These are phyloP conservation scores for Aspergillus unguis DNA, from an alignment of 2,329 filamentous ascomycete genomes.

Conservation along the genomic window DNA sequence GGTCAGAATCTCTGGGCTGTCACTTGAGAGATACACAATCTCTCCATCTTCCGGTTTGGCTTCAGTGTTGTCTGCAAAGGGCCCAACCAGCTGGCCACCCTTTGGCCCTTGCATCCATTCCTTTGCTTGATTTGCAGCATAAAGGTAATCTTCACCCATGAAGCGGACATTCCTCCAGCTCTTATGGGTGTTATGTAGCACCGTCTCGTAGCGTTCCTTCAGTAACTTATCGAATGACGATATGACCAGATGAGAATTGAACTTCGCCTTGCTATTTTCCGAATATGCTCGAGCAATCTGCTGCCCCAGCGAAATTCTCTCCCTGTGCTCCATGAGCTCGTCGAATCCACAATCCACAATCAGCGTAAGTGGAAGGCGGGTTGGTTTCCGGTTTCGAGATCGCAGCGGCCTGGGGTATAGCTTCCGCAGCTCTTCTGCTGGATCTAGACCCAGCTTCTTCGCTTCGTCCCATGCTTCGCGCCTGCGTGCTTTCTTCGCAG, in stretches of 20 bases:
- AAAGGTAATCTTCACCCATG: conserved; percentile 68
- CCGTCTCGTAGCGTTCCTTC: conserved; percentile 73
- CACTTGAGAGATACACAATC: conserved; percentile 85
- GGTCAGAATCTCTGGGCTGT: conserved; percentile 80
- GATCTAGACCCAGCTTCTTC: conserved; percentile 25
- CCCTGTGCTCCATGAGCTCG: conserved; percentile 80
- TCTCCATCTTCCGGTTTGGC: conserved; percentile 48
- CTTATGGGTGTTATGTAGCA: conserved; percentile 66
- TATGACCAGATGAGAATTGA: conserved; percentile 68
- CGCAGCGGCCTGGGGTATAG: conserved; percentile 24
- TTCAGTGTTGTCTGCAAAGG: conserved; percentile 48
- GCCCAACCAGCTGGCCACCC: conserved; percentile 58
- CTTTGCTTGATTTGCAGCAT: conserved; percentile 63
- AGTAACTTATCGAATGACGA: conserved; percentile 74
- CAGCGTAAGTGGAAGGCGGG: conserved; percentile 71
- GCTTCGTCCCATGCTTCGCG: conserved; percentile 39
- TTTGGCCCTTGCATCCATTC: conserved; percentile 60
- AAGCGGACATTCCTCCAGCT: conserved; percentile 79
- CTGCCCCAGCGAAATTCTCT: conserved; percentile 74
- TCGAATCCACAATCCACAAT: conserved; percentile 93
- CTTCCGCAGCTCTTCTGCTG: conserved; percentile 27
- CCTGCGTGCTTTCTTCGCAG: conserved; percentile 52
- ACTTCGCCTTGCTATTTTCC: conserved; percentile 70
- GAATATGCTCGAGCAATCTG: conserved; percentile 89
- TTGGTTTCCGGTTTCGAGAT: conserved; percentile 35